Percentiles rank a stretch among this genome's conserved stretches.
These are phyloP conservation scores for Aspergillus egyptiacus DNA, from an alignment of 495 filamentous ascomycete genomes.

Conservation along the genomic window DNA sequence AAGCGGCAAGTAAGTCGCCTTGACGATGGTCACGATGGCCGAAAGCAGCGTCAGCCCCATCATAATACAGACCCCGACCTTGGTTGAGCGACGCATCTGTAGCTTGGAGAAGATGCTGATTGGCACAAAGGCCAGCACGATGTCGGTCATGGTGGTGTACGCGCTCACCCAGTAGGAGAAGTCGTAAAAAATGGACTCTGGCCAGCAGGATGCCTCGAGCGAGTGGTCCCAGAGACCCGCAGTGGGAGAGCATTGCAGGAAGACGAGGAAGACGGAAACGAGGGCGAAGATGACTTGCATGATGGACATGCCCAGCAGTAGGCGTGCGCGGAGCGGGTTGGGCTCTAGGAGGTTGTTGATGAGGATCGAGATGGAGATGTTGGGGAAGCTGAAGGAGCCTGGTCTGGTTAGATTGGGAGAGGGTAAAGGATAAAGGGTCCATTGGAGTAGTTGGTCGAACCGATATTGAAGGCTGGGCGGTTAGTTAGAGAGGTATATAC, in stretches of 20 bases:
- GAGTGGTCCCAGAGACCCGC: constrained; percentile 17
- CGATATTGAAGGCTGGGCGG: constrained; percentile 14
- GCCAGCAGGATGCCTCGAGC: constrained; percentile 17
- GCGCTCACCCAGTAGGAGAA: constrained; percentile 23
- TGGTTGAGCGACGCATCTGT: constrained; percentile 21
- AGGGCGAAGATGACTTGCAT: constrained; percentile 22
- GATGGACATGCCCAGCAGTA: constrained; percentile 17
- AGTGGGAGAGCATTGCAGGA: constrained; percentile 21
- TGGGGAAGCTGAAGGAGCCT: constrained; percentile 24
- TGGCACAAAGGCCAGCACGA: constrained; percentile 24
- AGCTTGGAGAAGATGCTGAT: constrained; percentile 23
- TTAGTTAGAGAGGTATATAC: too few relatives aligned
- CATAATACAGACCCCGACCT: constrained; percentile 20
- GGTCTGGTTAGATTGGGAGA: not conserved
- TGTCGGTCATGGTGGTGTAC: constrained; percentile 24
- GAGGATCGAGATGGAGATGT: constrained; percentile 23
- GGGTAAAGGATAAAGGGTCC: not conserved
- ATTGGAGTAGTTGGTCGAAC: too few relatives aligned
- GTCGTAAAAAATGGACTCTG: constrained; percentile 14
- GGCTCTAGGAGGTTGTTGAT: constrained; percentile 22
- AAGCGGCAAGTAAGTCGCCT: too few relatives aligned
- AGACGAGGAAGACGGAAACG: constrained; percentile 20
- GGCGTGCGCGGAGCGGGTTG: constrained; percentile 15
- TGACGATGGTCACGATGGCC: constrained; percentile 17
- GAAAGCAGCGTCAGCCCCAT: constrained; percentile 24